Evolutionary conservation across 2,329 filamentous ascomycete genomes (phyloP), one percentile per base, ranked within the genome.

Genomic region (Phialocephala subalpina): DNA sequence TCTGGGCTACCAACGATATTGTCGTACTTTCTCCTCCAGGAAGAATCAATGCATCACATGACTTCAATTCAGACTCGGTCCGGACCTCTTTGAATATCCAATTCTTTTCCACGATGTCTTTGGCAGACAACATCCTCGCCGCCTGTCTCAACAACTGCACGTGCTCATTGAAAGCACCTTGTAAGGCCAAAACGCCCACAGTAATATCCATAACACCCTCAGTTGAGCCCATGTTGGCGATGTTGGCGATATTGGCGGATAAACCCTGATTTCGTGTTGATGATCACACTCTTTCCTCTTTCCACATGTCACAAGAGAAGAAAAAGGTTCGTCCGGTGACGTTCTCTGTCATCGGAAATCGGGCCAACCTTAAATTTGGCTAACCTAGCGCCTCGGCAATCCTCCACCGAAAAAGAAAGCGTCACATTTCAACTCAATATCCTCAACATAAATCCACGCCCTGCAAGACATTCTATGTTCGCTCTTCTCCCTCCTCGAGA

Each of bases 21-120:
- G 95, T 91, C 1, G 96, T 98, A 80, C 93, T 97, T 79, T 99
- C 96, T 68, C 96, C 96, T 60, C 96, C 96, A 2, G 96, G 96
- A 56, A 99, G 88, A 75, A 99, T 88, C 52, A 99, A 85, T 29
- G 89, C 95, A 78, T 95, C 88, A 80, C 94, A 98, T 72, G 77
- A 78, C 4, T 84, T 81, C 36, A 99, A 85, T 74, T 97, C 86
- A 7, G 83, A 80, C 2, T 87, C 81, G 7, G 90, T 97, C 66
- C 95, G 90, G 56, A 98, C 93, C 78, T 97, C 90, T 69, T 91
- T 83, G 75, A 96, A 92, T 29, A 65, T 67, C 69, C 72, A 76
- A 25, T 57, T 63, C 38, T 67, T 64, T n/a, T 67, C 35, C 7
- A 64, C 27, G 33, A 22, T 62, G 27, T 70, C 47, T 47, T 66